Base-by-base conservation (phyloP, 1,139 yeast species). In the Taphrina deformans region DNA sequence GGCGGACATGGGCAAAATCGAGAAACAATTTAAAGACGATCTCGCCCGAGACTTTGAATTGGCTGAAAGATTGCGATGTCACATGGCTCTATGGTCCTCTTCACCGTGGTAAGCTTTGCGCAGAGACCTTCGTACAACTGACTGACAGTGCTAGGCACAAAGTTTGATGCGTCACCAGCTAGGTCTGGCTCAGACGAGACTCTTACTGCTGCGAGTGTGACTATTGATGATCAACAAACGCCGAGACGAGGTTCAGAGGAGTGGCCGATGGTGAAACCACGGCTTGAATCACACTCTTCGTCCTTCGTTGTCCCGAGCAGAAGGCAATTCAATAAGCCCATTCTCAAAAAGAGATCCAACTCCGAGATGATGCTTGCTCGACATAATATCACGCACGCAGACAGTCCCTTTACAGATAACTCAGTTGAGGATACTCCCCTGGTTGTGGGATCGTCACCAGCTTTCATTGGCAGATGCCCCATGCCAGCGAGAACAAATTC, bases 1-100 rank as follows among this genome's bases (percentile, higher is more conserved):
- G 96, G 96, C 80, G 96, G 73, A 87, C 93, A 6, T 88, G 96
- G 96, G 90, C 93, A 21, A 91, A 88, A 76, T 84, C 91, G 67
- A 82, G 88, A 71, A 81, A 85, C 66, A 84, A 85, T 69, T 80
- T 88, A 69, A 83, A 84, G 71, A 88, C 95, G 1, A 86, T 88
- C 40, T 82, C 87, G 45, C 95, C 96, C 0, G 89, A 87, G 71
- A 83, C 81, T 55, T 86, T 88, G 65, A 88, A 88, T 74, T 88
- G 96, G 71, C 83, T 87, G 62, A 88, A 88, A 74, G 96, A 88
- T 70, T 84, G 83, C 71, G 96, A 88, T 74, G 91, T 88, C 29
- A 87, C 93, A 0, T 88, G 95, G 95, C 80, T 88, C n/a, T 88
- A 88, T 74, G 96, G 96, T 1, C 96, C 96, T 0, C 82, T 89